A percentile compares a stretch with the other conserved stretches of the same genome.
Evolutionary conservation across 305 asterid species (phyloP).

Genomic region (Withania somnifera): DNA sequence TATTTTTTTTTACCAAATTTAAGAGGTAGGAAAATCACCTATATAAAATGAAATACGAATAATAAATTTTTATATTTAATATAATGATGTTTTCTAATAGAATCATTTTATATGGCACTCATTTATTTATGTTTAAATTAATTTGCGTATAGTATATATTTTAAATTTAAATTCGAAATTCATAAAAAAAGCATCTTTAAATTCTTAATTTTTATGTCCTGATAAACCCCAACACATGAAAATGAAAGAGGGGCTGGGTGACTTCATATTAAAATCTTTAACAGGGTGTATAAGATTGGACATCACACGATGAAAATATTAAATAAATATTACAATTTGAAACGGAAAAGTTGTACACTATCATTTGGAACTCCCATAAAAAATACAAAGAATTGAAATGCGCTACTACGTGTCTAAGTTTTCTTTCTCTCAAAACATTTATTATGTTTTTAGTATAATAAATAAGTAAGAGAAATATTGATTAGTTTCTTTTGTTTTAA

Average conservation of each 20-base stretch:
- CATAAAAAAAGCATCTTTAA: not conserved
- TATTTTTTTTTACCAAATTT: not conserved
- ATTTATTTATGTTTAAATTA: not conserved
- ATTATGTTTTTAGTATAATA: too few species aligned
- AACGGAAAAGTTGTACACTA: not conserved
- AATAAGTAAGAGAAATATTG: not conserved
- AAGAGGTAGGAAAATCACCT: not conserved
- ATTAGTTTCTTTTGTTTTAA: not conserved
- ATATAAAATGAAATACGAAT: too few species aligned
- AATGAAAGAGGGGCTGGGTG: not conserved
- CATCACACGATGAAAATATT: not conserved
- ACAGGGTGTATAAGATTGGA: not conserved
- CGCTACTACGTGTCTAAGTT: not conserved
- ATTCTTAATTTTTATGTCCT: not conserved
- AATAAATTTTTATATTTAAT: too few species aligned
- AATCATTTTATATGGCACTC: too few species aligned
- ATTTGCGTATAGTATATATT: not conserved
- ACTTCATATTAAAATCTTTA: not conserved
- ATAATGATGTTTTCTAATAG: too few species aligned
- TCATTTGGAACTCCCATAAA: not conserved
- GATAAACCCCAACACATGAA: not conserved
- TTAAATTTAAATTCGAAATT: not conserved
- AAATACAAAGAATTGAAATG: not conserved
- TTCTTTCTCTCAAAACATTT: too few species aligned
- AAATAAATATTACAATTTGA: not conserved